These are phyloP conservation scores for Chrysoporthe cubensis DNA, from an alignment of 2,329 filamentous ascomycete genomes.

Conservation along the genomic window DNA sequence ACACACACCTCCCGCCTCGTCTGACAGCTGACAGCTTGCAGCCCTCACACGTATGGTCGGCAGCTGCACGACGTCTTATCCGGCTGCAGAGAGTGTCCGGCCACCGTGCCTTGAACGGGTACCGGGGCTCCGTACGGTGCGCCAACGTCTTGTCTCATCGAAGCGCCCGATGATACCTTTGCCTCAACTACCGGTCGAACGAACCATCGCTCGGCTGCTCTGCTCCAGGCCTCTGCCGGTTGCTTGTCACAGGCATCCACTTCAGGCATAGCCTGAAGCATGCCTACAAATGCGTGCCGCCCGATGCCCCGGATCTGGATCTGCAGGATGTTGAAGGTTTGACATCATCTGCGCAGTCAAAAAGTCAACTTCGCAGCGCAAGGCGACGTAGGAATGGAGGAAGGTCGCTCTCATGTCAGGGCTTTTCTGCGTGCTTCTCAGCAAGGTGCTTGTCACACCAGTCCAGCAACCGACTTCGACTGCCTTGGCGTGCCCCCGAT, in stretches of 20 bases:
- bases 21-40: slow-evolving; percentile 15
- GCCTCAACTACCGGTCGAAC: slow-evolving; percentile 1
- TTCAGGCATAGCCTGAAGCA: slow-evolving; percentile 19
- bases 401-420: background rate
- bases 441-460: background rate
- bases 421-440: background rate
- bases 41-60: background rate
- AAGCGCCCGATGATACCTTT: background rate
- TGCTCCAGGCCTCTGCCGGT: background rate
- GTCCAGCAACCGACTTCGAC: background rate
- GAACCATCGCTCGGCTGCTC: background rate
- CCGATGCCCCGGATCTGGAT: slow-evolving; percentile 13
- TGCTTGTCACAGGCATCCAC: slow-evolving; percentile 1
- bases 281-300: slow-evolving; percentile 18
- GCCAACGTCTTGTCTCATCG: slow-evolving; percentile 14
- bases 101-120: background rate
- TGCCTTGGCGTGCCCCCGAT: background rate
- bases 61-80: slow-evolving; percentile 8
- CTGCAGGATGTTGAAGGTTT: slow-evolving; percentile 15
- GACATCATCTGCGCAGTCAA: slow-evolving; percentile 10
- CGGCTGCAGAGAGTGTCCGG: slow-evolving; percentile 8
- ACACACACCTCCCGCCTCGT: slow-evolving; percentile 8
- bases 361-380: slow-evolving; percentile 4
- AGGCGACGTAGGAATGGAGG: background rate
- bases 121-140: background rate